phyloP scores from a whole-genome alignment of 75 land plant species.

The Picea glauca region DNA sequence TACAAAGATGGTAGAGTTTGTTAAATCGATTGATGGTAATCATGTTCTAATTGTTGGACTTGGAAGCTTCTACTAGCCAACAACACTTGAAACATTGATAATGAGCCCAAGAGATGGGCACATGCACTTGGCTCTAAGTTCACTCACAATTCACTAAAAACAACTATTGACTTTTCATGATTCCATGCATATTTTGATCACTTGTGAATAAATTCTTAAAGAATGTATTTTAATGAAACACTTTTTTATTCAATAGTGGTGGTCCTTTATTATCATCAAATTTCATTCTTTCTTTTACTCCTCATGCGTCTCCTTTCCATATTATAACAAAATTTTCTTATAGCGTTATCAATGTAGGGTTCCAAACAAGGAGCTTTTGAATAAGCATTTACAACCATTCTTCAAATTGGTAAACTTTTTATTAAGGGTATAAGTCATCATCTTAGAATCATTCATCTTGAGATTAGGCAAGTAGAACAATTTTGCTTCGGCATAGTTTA shows the following conservation, averaged over 20 bases:
- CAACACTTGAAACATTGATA: constrained; percentile 25
- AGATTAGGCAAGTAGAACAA: too few relatives aligned
- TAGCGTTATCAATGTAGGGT: constrained; percentile 24
- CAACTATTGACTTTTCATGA: constrained; percentile 76
- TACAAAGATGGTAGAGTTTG: constrained; percentile 69
- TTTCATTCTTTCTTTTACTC: background rate
- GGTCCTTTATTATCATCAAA: background rate
- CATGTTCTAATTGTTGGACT: constrained; percentile 74
- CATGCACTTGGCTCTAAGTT: constrained; percentile 70
- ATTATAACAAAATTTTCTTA: background rate
- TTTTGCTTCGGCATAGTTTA: too few relatives aligned
- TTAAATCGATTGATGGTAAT: constrained; percentile 67
- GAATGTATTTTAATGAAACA: background rate
- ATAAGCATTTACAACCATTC: constrained; percentile 14
- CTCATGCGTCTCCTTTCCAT: background rate
- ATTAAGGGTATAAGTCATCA: too few relatives aligned
- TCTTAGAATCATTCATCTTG: too few relatives aligned
- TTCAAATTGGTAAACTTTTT: too few relatives aligned
- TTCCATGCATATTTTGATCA: constrained; percentile 82
- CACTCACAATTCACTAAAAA: constrained; percentile 51
- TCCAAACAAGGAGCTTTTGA: constrained; percentile 24
- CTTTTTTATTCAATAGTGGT: background rate
- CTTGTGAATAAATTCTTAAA: constrained; percentile 42
- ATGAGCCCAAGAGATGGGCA: constrained; percentile 58
- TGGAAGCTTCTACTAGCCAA: constrained; percentile 83